Evolutionary conservation across 2,329 filamentous ascomycete species (phyloP).

Genomic region (Colletotrichum karsti): DNA sequence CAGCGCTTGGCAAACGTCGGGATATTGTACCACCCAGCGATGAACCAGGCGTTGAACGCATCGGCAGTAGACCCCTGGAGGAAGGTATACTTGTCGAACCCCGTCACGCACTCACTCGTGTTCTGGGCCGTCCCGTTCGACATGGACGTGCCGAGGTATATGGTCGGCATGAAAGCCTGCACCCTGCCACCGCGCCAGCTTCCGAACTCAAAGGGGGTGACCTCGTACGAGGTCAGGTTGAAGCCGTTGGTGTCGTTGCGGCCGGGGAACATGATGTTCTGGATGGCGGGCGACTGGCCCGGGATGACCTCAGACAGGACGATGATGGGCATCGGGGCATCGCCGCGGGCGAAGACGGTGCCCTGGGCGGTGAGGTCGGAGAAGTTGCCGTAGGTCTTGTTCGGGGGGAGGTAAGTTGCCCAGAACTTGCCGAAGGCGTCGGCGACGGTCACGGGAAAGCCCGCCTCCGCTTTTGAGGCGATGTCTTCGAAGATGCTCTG

Average conservation of each 20-base stretch:
- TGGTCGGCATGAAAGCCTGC: constrained; percentile 38
- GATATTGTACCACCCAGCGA: constrained; percentile 36
- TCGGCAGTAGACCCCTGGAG: constrained; percentile 39
- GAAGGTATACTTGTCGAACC: constrained; percentile 41
- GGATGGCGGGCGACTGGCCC: constrained; percentile 36
- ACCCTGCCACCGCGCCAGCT: constrained; percentile 39
- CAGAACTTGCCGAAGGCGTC: constrained; percentile 39
- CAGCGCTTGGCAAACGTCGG: constrained; percentile 34
- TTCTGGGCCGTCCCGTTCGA: constrained; percentile 34
- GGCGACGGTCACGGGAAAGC: constrained; percentile 35
- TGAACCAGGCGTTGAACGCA: constrained; percentile 37
- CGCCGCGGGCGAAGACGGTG: constrained; percentile 31
- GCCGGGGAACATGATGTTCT: constrained; percentile 37
- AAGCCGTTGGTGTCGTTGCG: constrained; percentile 36
- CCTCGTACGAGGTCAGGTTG: constrained; percentile 41
- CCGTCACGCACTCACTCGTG: constrained; percentile 36
- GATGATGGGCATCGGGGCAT: constrained; percentile 39
- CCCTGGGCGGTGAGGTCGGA: constrained; percentile 32
- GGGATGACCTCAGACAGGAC: constrained; percentile 37
- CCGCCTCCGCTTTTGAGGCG: constrained; percentile 33
- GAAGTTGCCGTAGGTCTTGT: constrained; percentile 31
- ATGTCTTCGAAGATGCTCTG: constrained; percentile 32
- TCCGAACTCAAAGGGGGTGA: constrained; percentile 42
- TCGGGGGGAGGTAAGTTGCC: constrained; percentile 33
- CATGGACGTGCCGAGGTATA: constrained; percentile 39